Evolutionary conservation across 2,329 filamentous ascomycete species (phyloP).

Genomic region (Camillea tinctor): DNA sequence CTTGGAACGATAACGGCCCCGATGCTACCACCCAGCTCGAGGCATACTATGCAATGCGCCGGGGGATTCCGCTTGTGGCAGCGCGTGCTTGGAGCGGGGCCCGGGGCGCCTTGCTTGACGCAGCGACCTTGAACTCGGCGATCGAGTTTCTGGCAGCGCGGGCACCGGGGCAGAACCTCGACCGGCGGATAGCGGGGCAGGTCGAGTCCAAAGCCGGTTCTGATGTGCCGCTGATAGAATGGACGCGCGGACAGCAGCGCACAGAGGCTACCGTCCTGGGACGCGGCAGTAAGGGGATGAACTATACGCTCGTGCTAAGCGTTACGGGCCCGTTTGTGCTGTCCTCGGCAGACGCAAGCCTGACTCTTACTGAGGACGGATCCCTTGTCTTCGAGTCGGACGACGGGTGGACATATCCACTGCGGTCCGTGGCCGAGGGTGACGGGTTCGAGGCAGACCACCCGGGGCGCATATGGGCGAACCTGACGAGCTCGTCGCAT

Average conservation of each 20-base stretch:
- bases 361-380: conserved; percentile 32
- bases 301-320: conserved; percentile 41
- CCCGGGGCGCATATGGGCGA: conserved; percentile 53
- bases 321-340: conserved; percentile 44
- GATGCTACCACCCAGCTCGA: conserved; percentile 48
- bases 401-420: conserved; percentile 46
- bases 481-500: conserved; percentile 46
- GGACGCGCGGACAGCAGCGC: conserved; percentile 25
- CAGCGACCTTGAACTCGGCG: conserved; percentile 28
- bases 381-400: conserved; percentile 43
- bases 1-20: conserved; percentile 49
- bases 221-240: conserved; percentile 26
- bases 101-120: conserved; percentile 33
- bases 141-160: conserved; percentile 38
- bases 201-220: too few relatives aligned
- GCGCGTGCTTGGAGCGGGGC: conserved; percentile 42
- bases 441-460: conserved; percentile 46
- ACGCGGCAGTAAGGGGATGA: conserved; percentile 43
- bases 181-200: conserved; percentile 30
- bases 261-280: conserved; percentile 21
- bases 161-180: conserved; percentile 45
- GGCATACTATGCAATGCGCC: conserved; percentile 45
- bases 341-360: conserved; percentile 40
- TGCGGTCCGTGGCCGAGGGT: conserved; percentile 41
- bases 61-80: conserved; percentile 43